Base-by-base conservation (phyloP, 1,284 basidiomycete genomes). In the Cryptococcus sp. region DNA sequence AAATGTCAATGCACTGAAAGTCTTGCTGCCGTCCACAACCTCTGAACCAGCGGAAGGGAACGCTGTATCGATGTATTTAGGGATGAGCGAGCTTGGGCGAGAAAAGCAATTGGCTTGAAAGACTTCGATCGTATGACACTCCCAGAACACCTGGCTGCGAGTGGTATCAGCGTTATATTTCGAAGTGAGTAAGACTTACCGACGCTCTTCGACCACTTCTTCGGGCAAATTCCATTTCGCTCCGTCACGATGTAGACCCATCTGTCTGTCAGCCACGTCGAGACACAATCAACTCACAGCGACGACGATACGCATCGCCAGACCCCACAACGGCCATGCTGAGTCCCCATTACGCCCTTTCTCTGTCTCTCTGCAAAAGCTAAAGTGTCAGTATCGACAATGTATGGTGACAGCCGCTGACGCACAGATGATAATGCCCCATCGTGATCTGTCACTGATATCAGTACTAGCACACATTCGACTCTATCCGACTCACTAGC, bases 161-260 rank as follows among this genome's bases (percentile, higher is more conserved):
- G 26, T 22, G 37, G 22, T 8, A 37, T 46, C 44, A 43, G 44
- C 25, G 20, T 41, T 4, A n/a, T 20, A 37, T 19, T 26, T 20
- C 39, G 16, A 26, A 16, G 4, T 8, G 37, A 25, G n/a, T 22
- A 5, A 20, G 34, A 52, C 57, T 26, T 37, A 62, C 50, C 69
- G 58, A 26, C 74, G 58, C 46, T 75, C 73, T 46, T 75, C 66
- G 1, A 70, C 66, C 0, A 71, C 65, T 8, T 73, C 62, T 11
- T 53, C 49, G 0, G 68, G 66, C 5, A 77, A 61, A 39, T 71
- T 70, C 75, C 75, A 77, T 10, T 67, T 59, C 23, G 59, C 61
- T 2, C 75, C 75, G 57, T 77, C 75, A 6, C 72, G 64, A 53
- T 77, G 74, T 51, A 75, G 45, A 0, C 74, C 74, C 74, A 76